Conservation (phyloP, 2,329 filamentous ascomycete genomes). For the Whalleya microplaca region DNA sequence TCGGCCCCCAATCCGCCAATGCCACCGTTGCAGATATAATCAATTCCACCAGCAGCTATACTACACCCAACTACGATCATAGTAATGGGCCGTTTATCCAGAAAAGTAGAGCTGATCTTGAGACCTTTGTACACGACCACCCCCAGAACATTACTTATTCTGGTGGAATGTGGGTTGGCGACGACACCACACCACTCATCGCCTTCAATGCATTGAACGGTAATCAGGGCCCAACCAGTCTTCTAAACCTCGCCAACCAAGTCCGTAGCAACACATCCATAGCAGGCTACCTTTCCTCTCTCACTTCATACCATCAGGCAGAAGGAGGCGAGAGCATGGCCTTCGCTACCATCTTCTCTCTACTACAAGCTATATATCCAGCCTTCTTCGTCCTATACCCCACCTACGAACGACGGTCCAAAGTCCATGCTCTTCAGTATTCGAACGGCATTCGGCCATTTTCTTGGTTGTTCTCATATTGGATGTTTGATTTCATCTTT, state of each 20-base stretch:
- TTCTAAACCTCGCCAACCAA: slow-evolving; percentile 29
- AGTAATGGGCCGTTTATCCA: slow-evolving; percentile 15
- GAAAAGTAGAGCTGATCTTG: slow-evolving; percentile 18
- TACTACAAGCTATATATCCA: slow-evolving; percentile 61
- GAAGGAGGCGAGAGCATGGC: slow-evolving; percentile 25
- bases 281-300: slow-evolving; percentile 8
- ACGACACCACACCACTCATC: slow-evolving; percentile 23
- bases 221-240: neutral
- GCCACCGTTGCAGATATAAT: slow-evolving; percentile 12
- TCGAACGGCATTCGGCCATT: slow-evolving; percentile 68
- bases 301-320: slow-evolving; percentile 22
- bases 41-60: neutral
- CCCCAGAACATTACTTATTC: slow-evolving; percentile 15
- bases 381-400: slow-evolving; percentile 70
- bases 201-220: slow-evolving; percentile 13
- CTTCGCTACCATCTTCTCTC: slow-evolving; percentile 33
- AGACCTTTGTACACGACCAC: slow-evolving; percentile 20
- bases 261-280: slow-evolving; percentile 23
- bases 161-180: slow-evolving; percentile 26
- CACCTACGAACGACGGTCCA: slow-evolving; percentile 62
- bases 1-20: slow-evolving; percentile 24
- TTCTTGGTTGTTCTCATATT: slow-evolving; percentile 67
- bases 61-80: neutral
- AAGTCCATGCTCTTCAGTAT: slow-evolving; percentile 68
- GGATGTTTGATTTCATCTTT: slow-evolving; percentile 65